Base-by-base conservation (phyloP, 352 stramenopile species). In the Pythium oligandrum region DNA sequence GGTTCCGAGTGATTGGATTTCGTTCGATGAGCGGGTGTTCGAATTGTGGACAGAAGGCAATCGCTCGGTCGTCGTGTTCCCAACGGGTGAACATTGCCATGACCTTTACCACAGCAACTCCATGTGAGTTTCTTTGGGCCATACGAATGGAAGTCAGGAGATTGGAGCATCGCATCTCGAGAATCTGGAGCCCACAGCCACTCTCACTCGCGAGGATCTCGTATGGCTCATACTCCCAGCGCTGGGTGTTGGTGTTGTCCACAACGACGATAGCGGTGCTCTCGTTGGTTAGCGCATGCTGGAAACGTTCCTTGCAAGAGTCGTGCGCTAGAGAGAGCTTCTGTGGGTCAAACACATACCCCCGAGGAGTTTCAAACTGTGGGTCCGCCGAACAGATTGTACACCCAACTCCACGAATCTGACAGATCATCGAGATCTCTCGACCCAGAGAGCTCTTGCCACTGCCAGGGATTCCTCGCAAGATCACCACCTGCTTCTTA, bases 191-290 rank as follows among this genome's bases (percentile, higher is more conserved):
- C 0, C 7, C 3, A 4, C 12, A 40, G 7, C 35, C 32, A 2
- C 50, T 35, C 9, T 54, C 34, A 0, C 5, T 11, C 1, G 60
- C 54, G 3, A 17, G n/a, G 12, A 55, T 11, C 36, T 79, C 69
- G 36, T 91, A 91, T 12, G 60, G 36, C 17, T 75, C 68, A 40
- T 85, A 91, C 55, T 89, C 81, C 79, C 81, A 88, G 31, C 46
- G 50, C 51, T 86, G 77, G 2, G 79, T 88, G 51, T 77, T 76
- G 0, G 81, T 90, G 49, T 91, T 91, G 53, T 91, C 81, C 4
- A 90, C 72, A 6, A 91, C n/a, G 32, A 91, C 44, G 34, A 91
- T 50, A 2, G 61, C 48, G 6, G 56, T 53, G 6, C 32, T 30
- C 31, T 48, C 39, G 11, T 53, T 39, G 5, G 57, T 17, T 30